Conservation (phyloP, 2,329 filamentous ascomycete species). For the Lasiodiplodia gonubiensis region DNA sequence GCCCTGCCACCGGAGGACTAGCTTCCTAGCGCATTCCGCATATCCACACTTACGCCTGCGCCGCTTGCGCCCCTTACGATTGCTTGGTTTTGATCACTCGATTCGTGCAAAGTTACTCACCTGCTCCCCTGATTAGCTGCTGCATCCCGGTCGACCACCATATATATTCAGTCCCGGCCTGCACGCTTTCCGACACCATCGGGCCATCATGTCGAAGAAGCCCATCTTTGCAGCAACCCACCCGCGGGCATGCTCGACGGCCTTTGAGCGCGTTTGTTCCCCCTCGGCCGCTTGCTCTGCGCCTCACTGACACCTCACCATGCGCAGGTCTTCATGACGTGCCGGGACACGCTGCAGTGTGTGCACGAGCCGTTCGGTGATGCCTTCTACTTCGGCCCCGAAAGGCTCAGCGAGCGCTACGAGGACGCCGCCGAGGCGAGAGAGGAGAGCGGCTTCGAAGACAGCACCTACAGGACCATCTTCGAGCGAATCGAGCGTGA, state of each 20-base stretch:
- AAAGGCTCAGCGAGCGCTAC: conserved; percentile 81
- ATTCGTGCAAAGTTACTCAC: conserved; percentile 9
- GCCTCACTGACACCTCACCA: conserved; percentile 27
- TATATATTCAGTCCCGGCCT: conserved; percentile 1
- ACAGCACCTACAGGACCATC: conserved; percentile 77
- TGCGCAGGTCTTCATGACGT: conserved; percentile 85
- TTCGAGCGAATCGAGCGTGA: conserved; percentile 76
- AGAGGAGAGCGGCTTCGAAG: conserved; percentile 66
- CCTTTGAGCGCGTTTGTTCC: conserved; percentile 83
- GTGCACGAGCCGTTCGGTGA: conserved; percentile 97
- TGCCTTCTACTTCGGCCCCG: conserved; percentile 93
- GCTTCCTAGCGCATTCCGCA: conserved; percentile 13
- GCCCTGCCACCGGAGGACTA: conserved; percentile 17
- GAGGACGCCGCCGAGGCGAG: conserved; percentile 67
- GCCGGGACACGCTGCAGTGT: conserved; percentile 78
- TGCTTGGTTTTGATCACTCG: neutral
- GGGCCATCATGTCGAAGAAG: conserved; percentile 68
- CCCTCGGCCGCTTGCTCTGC: conserved; percentile 26
- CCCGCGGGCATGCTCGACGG: conserved; percentile 92
- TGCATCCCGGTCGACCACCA: conserved; percentile 9
- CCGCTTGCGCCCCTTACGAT: conserved; percentile 22
- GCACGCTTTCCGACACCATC: neutral
- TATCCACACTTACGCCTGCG: conserved; percentile 21
- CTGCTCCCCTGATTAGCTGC: conserved; percentile 9
- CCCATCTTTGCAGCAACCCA: conserved; percentile 94